Conservation (phyloP, 2,329 filamentous ascomycete species). For the Geoglossum cookeanum region DNA sequence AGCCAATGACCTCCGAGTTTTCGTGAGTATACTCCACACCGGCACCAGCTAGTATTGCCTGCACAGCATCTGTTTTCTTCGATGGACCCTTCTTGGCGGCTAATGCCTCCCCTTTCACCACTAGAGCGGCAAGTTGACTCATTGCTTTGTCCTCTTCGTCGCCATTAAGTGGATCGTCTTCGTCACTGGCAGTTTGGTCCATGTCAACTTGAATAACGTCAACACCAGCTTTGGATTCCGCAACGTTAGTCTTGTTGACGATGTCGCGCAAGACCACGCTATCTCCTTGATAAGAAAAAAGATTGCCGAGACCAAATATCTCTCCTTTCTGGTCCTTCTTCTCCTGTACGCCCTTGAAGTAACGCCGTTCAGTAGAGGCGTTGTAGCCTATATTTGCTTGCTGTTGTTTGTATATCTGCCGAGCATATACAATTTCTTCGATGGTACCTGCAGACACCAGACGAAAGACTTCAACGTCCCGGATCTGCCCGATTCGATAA, state of each 20-base stretch:
- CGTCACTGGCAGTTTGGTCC: conserved; percentile 21
- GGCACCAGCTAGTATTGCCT: conserved; percentile 71
- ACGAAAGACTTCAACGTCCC: conserved; percentile 90
- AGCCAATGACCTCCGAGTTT: conserved; percentile 85
- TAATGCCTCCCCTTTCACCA: conserved; percentile 27
- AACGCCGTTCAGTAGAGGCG: conserved; percentile 76
- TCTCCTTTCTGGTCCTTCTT: conserved; percentile 69
- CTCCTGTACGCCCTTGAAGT: conserved; percentile 89
- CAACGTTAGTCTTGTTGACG: conserved; percentile 95
- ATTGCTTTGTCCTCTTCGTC: conserved; percentile 47
- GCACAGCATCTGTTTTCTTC: conserved; percentile 50
- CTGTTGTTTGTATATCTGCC: conserved; percentile 97
- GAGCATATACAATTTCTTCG: conserved; percentile 90
- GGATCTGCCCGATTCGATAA: conserved; percentile 81
- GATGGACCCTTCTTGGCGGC: conserved; percentile 18
- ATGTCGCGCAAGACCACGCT: conserved; percentile 79
- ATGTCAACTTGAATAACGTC: conserved; percentile 59
- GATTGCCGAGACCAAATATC: conserved; percentile 76
- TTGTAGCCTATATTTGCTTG: conserved; percentile 96
- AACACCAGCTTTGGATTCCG: conserved; percentile 75
- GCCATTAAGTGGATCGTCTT: conserved; percentile 14
- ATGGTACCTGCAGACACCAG: conserved; percentile 82
- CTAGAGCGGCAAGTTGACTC: conserved; percentile 49
- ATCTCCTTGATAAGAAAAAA: conserved; percentile 65
- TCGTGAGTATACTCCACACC: conserved; percentile 94